Percentiles rank a stretch among this genome's conserved stretches.
Evolutionary conservation across 1,139 yeast species (phyloP).

Genomic region (Lodderomyces parapsilosis): DNA sequence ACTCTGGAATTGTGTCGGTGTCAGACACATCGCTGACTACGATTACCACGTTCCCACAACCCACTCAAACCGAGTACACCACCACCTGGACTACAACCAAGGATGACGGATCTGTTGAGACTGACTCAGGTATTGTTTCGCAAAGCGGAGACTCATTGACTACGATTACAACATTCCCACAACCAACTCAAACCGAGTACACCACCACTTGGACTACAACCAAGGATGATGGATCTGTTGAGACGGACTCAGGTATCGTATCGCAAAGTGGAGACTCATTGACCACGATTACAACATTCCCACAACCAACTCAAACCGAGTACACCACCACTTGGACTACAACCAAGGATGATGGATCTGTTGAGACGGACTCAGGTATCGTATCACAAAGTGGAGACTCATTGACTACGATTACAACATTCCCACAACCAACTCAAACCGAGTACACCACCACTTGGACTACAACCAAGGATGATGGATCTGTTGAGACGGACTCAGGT

Average conservation of each 20-base stretch:
- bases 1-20: constrained; percentile 7
- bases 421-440: no score
- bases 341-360: constrained; percentile 10
- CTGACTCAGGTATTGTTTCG: constrained; percentile 8
- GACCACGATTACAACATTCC: constrained; percentile 1
- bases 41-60: constrained; percentile 4
- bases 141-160: constrained; percentile 7
- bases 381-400: constrained; percentile 11
- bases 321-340: constrained; percentile 18
- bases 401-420: neutral
- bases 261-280: constrained; percentile 5
- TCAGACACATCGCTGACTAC: constrained; percentile 8
- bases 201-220: constrained; percentile 18
- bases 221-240: constrained; percentile 9
- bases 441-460: no score
- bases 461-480: no score
- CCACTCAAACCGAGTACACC: constrained; percentile 6
- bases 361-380: constrained; percentile 16
- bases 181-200: constrained; percentile 12
- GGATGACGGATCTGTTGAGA: constrained; percentile 4
- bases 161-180: constrained; percentile 3
- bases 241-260: constrained; percentile 18
- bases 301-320: constrained; percentile 10
- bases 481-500: no score
- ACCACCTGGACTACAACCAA: constrained; percentile 7